Base-by-base conservation (phyloP, 2,329 filamentous ascomycete genomes). In the Cytospora leucostoma region DNA sequence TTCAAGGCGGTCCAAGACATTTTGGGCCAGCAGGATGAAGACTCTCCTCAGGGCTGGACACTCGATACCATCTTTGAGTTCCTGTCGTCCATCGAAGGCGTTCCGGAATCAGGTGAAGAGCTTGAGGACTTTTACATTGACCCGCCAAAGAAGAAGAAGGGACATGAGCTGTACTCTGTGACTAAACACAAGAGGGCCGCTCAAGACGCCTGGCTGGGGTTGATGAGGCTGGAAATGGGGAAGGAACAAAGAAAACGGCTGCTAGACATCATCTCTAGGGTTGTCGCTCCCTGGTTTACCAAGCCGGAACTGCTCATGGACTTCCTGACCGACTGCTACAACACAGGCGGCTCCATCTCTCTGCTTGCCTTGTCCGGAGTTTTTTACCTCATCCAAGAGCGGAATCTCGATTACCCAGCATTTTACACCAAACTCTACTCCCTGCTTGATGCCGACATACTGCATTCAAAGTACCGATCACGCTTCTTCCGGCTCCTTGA, bases 341-440 rank as follows among this genome's bases (percentile, higher is more conserved):
- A 97, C 70, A 80, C 88, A 8, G 93, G 94, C 58, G 95, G 95
- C 52, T 90, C 92, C 15, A 92, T 88, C 55, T 94, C 95, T 5
- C 82, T 99, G 5, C 84, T 97, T 21, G 93, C 96, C 1, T 82
- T 99, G 1, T 96, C 92, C 0, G 95, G 95, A 58, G 88, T 99
- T 53, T 99, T 97, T 79, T 95, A 96, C 74, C 84, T 99, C 59
- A 98, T 99, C 70, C 88, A 91, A 68, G 87, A 95, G 73, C 91
- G 92, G 73, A 99, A 99, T 74, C 83, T 99, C 65, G 95, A 99
- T 77, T 99, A 99, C 74, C 93, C 93, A 1, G 89, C 88, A 37
- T 99, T 99, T 78, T 99, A 96, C 78, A 78, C 83, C 59, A 98
- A 97, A 75, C 87, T 99, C 2, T 99, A 99, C 79, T 96, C 92